Evolutionary conservation across 139 green algal genomes (phyloP), one percentile per base, ranked within the genome.

Genomic region (Chlorella sp.): DNA sequence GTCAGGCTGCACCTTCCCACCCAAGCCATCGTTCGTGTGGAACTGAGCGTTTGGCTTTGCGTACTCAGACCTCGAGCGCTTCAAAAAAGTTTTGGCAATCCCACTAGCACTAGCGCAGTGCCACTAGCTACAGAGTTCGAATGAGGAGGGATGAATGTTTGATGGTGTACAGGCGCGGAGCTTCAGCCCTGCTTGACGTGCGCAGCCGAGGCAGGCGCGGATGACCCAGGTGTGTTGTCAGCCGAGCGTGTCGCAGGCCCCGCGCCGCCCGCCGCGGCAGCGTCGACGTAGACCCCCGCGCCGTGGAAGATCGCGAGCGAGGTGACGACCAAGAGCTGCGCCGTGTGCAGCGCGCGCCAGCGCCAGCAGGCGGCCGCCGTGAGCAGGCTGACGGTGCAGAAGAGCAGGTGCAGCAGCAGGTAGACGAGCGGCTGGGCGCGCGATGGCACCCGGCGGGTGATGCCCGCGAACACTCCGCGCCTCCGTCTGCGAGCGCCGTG

Each of bases 1-100:
- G 49, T 92, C 88, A 26, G 95, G 95, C 22, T 92, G 86, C 83
- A 93, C 86, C 66, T 91, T 94, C 77, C 89, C 91, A 10, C 82
- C 76, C 59, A 91, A 88, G 74, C 88, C 86, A 2, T 34, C 74
- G 2, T 89, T 89, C 35, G 29, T 73, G 2, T 88, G 83, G 80
- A 77, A 81, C 69, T 85, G 27, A 82, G 63, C 49, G 20, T n/a
- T n/a, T n/a, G n/a, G n/a, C n/a, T n/a, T n/a, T n/a, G n/a, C n/a
- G n/a, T n/a, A n/a, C n/a, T n/a, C n/a, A n/a, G n/a, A n/a, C n/a
- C n/a, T n/a, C n/a, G n/a, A n/a, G n/a, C n/a, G n/a, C n/a, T n/a
- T n/a, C n/a, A n/a, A n/a, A n/a, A n/a, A n/a, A n/a, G n/a, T n/a
- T n/a, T n/a, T n/a, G n/a, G n/a, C n/a, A n/a, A n/a, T n/a, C n/a